A percentile compares a stretch with the other conserved stretches of the same genome.
Evolutionary conservation across 441 rosid genomes (phyloP).

Genomic region (Populus hybrid): DNA sequence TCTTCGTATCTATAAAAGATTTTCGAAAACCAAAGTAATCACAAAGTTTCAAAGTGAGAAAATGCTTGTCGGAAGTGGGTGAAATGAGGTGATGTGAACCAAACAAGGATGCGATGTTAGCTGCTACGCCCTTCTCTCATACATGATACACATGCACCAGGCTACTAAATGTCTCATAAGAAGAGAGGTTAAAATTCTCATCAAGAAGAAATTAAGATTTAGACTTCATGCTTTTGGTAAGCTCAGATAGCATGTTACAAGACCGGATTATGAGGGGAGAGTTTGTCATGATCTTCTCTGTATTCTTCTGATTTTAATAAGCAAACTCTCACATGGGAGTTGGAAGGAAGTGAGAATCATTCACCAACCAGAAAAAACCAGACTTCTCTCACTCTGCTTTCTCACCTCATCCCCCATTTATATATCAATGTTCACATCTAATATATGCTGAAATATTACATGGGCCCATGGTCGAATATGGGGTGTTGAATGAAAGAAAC

Average conservation of each 20-base stretch:
- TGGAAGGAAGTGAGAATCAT: slow-evolving; percentile 27
- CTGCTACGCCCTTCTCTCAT: not conserved
- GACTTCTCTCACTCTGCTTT: slow-evolving; percentile 13
- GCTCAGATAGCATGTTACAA: slow-evolving; percentile 26
- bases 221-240: not conserved
- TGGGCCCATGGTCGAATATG: slow-evolving; percentile 20
- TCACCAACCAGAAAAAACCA: slow-evolving; percentile 27
- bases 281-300: slow-evolving; percentile 24
- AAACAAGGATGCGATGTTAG: not conserved
- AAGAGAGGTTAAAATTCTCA: not conserved
- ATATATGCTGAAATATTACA: not conserved
- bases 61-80: not conserved
- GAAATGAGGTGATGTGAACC: slow-evolving; percentile 17
- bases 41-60: not conserved
- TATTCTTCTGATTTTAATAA: slow-evolving; percentile 30
- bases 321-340: slow-evolving; percentile 32
- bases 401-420: not conserved
- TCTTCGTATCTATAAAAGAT: not conserved
- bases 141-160: not conserved
- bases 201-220: not conserved
- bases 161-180: not conserved
- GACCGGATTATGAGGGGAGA: slow-evolving; percentile 26
- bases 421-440: not conserved
- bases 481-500: slow-evolving; percentile 28
- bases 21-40: not conserved